A percentile compares a stretch with the other conserved stretches of the same genome.
phyloP scores from a whole-genome alignment of 169 alveolate species.

The Eimeria sp. region DNA sequence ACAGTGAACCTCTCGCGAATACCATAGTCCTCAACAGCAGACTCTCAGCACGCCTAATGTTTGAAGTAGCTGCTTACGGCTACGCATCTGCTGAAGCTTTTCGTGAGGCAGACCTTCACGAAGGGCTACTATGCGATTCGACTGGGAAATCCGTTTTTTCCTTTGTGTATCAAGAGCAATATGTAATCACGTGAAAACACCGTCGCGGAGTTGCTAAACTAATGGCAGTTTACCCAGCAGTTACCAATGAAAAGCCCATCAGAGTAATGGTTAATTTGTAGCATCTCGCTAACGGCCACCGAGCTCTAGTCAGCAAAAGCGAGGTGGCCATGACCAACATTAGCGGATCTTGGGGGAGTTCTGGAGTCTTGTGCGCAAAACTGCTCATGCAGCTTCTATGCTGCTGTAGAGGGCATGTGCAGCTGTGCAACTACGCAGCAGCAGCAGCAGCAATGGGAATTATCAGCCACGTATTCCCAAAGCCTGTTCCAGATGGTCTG shows the following conservation, averaged over 20 bases:
- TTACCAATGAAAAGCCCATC: background rate
- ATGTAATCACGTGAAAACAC: background rate
- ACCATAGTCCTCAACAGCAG: constrained; percentile 49
- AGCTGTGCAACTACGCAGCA: constrained; percentile 1
- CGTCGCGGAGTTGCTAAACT: background rate
- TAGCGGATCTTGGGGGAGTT: background rate
- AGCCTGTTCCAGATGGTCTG: background rate
- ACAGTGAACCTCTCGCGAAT: background rate
- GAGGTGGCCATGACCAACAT: background rate
- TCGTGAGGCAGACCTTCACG: constrained; percentile 3
- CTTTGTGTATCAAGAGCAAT: background rate
- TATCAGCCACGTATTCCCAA: background rate
- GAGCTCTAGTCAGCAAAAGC: background rate
- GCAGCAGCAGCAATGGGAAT: background rate
- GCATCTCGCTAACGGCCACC: background rate
- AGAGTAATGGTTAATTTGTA: background rate
- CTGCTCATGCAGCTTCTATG: background rate
- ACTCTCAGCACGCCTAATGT: background rate
- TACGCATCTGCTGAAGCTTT: constrained; percentile 38
- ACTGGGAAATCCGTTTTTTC: constrained; percentile 40
- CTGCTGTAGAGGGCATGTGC: constrained; percentile 3
- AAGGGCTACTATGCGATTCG: constrained; percentile 21
- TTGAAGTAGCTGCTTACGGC: constrained; percentile 18
- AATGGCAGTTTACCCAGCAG: background rate
- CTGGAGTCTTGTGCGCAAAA: background rate